A percentile compares a stretch with the other conserved stretches of the same genome.
phyloP scores from a whole-genome alignment of 768 basidiomycete genomes.

The Mycena rebaudengoi region DNA sequence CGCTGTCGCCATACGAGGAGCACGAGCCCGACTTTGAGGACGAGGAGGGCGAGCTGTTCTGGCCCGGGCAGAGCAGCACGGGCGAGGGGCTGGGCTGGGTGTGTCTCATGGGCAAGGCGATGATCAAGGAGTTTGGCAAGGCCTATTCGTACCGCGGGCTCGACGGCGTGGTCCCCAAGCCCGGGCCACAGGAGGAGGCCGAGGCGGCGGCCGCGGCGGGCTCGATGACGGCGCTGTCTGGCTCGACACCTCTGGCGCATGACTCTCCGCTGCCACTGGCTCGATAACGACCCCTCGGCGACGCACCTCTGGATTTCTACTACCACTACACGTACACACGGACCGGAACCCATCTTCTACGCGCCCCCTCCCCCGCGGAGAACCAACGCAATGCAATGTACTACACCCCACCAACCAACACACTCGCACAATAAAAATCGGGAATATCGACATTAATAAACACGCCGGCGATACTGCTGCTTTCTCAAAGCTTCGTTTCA shows the following conservation, averaged over 20 bases:
- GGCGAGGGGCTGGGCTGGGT: slow-evolving; percentile 88
- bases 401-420: slow-evolving; percentile 1
- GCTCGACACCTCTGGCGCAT: not conserved
- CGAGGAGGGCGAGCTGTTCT: slow-evolving; percentile 86
- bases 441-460: not conserved
- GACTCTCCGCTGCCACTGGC: slow-evolving; percentile 17
- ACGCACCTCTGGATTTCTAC: not conserved
- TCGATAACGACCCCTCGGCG: slow-evolving; percentile 5
- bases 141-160: slow-evolving; percentile 77
- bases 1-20: slow-evolving; percentile 70
- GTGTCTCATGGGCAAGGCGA: slow-evolving; percentile 87
- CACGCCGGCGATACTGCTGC: slow-evolving; percentile 2
- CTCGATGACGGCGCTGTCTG: too few species aligned
- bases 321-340: slow-evolving; percentile 10
- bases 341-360: too few species aligned
- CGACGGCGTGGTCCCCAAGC: slow-evolving; percentile 77
- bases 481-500: too few species aligned
- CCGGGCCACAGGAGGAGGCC: slow-evolving; percentile 48
- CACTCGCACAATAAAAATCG: slow-evolving; percentile 16
- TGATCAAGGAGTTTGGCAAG: slow-evolving; percentile 85
- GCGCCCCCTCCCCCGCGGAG: too few species aligned
- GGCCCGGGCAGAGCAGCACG: slow-evolving; percentile 77
- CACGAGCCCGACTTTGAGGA: slow-evolving; percentile 86
- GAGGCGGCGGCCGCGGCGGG: too few species aligned
- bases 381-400: not conserved